Base-by-base conservation (phyloP, 2,329 filamentous ascomycete species). In the Hypoxylon sp. region DNA sequence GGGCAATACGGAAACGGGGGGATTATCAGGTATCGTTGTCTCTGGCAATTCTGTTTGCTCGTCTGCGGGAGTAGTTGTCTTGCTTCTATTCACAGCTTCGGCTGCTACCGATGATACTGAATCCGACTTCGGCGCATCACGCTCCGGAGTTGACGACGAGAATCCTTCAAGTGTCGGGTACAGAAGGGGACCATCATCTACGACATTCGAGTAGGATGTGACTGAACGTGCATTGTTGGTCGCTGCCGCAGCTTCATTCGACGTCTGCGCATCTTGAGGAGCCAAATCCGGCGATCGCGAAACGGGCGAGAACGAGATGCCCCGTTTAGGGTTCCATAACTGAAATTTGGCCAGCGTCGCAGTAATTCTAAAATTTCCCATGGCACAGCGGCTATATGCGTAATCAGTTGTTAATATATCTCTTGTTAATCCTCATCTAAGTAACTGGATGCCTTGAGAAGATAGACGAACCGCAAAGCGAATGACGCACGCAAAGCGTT, bases 1-100 rank as follows among this genome's bases (percentile, higher is more conserved):
- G 0, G 81, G 75, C 5, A 84, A 75, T 0, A 76, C 74, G 2
- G 82, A 80, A 35, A 76, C 72, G 0, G 84, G 82, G 6, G 80
- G 79, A 4, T 75, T 65, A 6, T 77, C 67, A 3, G 76, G 67
- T 19, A 27, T 37, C 15, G 65, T 62, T 4, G 35, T 55, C 52
- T 61, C 48, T 3, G 59, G 11, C 1, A 37, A 27, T 24, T 29
- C 15, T 10, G 13, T 46, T 42, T 72, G 62, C 54, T 75, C 68
- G 42, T 69, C 59, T 24, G 47, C 35, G 53, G 11, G 55, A 39
- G 39, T 15, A 11, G 42, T n/a, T 19, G 32, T 56, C 46, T 19
- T 37, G 39, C 44, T 62, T n/a, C 54, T 50, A 46, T 62, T 59
- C 3, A 32, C n/a, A 13, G 42, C 13, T 47, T 61, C 32, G 24